Conservation (phyloP, 805 yeast genomes). For the Lipomyces mesembrius region DNA sequence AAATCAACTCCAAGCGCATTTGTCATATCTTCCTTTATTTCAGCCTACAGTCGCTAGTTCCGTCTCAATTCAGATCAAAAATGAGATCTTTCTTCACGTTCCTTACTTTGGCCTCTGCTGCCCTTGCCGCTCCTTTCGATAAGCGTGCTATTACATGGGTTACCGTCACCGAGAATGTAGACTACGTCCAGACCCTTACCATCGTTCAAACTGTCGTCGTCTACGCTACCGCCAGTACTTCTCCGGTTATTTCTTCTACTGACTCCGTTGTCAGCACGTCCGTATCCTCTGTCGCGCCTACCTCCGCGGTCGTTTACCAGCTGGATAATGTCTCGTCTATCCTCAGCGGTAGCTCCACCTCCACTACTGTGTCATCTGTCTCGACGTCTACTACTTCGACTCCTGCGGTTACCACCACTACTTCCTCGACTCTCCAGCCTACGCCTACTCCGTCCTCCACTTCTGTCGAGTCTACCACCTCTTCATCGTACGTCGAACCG, state of each 20-base stretch:
- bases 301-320: conserved; percentile 4
- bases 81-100: conserved; percentile 13
- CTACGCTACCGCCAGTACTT: conserved; percentile 14
- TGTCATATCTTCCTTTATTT: not conserved
- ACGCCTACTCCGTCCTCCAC: conserved; percentile 20
- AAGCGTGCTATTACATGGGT: conserved; percentile 34
- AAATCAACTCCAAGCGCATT: not conserved
- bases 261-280: conserved; percentile 11
- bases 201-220: conserved; percentile 28
- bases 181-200: conserved; percentile 25
- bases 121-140: conserved; percentile 21
- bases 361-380: conserved; percentile 6
- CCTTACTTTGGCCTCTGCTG: conserved; percentile 22
- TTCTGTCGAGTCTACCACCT: conserved; percentile 22
- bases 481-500: conserved; percentile 2
- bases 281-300: conserved; percentile 10
- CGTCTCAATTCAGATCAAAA: not conserved
- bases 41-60: conserved; percentile 14
- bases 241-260: not conserved
- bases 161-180: conserved; percentile 27
- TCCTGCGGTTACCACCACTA: conserved; percentile 8
- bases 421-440: conserved; percentile 15
- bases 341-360: not conserved
- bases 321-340: not conserved
- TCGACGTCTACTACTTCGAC: conserved; percentile 13